phyloP scores from a whole-genome alignment of 2,329 filamentous ascomycete genomes.

The Colletotrichum aenigma region DNA sequence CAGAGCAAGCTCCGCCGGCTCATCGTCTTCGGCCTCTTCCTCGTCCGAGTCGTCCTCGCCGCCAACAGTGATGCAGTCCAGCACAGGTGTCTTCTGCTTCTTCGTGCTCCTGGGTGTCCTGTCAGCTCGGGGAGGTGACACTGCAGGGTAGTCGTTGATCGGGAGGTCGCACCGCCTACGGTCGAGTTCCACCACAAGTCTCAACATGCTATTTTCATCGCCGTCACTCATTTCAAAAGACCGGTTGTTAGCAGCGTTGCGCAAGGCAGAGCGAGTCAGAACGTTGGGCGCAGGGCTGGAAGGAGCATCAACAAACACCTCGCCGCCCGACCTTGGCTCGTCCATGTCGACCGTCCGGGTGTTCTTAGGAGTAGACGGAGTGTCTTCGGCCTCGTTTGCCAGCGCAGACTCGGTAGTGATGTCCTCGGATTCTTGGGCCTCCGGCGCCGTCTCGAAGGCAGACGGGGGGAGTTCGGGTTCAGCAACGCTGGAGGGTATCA shows the following conservation, averaged over 20 bases:
- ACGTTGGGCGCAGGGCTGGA: conserved; percentile 42
- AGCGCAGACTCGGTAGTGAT: background rate
- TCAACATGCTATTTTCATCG: conserved; percentile 52
- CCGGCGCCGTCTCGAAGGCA: background rate
- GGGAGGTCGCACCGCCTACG: conserved; percentile 37
- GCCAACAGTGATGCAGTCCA: conserved; percentile 37
- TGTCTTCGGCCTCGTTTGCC: background rate
- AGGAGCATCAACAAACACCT: conserved; percentile 55
- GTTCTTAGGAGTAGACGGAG: conserved; percentile 17
- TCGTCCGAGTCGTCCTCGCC: conserved; percentile 24
- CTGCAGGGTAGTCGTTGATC: conserved; percentile 23
- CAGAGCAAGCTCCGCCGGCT: conserved; percentile 9
- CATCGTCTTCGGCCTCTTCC: conserved; percentile 20
- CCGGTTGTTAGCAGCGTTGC: conserved; percentile 11
- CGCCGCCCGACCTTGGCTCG: conserved; percentile 46
- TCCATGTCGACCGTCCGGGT: conserved; percentile 26
- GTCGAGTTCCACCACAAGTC: conserved; percentile 55
- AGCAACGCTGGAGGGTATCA: conserved; percentile 30
- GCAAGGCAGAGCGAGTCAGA: conserved; percentile 29
- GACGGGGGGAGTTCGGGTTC: conserved; percentile 14
- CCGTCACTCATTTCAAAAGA: conserved; percentile 48
- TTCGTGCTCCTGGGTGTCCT: background rate
- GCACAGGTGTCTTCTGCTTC: conserved; percentile 26
- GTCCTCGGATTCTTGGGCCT: background rate
- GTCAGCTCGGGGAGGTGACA: conserved; percentile 31